Base-by-base conservation (phyloP, 2,329 filamentous ascomycete species). In the Sporothrix euskadiensis region DNA sequence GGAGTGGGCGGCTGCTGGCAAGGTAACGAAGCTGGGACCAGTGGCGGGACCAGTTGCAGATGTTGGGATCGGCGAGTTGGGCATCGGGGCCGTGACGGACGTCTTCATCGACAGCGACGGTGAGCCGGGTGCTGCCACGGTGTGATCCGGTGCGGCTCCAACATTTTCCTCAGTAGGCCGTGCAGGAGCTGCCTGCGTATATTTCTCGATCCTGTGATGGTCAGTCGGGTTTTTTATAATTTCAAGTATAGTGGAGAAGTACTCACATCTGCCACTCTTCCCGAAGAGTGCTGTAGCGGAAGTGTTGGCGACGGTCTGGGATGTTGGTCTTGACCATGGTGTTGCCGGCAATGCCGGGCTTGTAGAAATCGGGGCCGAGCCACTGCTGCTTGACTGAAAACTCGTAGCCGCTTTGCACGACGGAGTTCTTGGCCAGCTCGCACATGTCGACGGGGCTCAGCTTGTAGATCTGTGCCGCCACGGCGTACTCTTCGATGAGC, bases 391-490 rank as follows among this genome's bases (percentile, higher is more conserved):
- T 99, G 78, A 98, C 86, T 14, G 90, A 88, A 78, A 92, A 86
- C 80, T 99, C 96, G 79, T 97, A 99, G 7, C 96, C 96, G 80
- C 94, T 97, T 81, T 99, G 96, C 78, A 91, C 90, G 56, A 99
- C 96, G 10, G 94, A 97, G 81, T 98, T 95, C 83, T 97, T 97
- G 32, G 96, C 96, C 73, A 99, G 83, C 83, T 99, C 96, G 80
- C 96, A 98, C 96, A 99, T 99, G 79, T 99, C 96, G 4, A 98
- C 94, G 0, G 95, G 92, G 79, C 91, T 97, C 54, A 99, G 89
- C 83, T 98, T 98, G 84, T 98, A 99, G 74, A 99, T 99, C 82
- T 99, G 96, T 4, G 96, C 96, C 3, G 96, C 96, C 9, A 99
- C 96, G 0, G 95, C 94, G 79, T 99, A 99, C 80, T 99, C 96